Percentiles rank a stretch among this genome's conserved stretches.
These are phyloP conservation scores for Ustilago nuda DNA, from an alignment of 1,284 basidiomycete genomes.

Conservation along the genomic window DNA sequence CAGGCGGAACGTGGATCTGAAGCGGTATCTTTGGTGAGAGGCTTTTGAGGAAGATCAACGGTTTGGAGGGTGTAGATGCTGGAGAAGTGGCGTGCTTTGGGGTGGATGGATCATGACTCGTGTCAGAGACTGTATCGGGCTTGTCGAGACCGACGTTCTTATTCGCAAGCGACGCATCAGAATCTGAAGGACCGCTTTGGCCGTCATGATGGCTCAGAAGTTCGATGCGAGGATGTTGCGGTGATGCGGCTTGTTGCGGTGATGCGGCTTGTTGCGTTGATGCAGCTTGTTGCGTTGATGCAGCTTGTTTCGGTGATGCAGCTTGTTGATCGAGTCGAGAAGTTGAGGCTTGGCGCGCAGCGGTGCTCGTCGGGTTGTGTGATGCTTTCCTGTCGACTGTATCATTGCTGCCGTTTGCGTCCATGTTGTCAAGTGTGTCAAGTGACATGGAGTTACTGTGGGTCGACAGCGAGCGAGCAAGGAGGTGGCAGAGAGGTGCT, in stretches of 20 bases:
- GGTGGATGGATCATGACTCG: neutral
- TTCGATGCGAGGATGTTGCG: constrained; percentile 2
- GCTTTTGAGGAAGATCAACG: constrained; percentile 35
- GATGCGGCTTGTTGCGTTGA: too few relatives aligned
- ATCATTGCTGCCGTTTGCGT: neutral
- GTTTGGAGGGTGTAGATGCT: constrained; percentile 5
- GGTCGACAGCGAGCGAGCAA: neutral
- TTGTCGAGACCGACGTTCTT: neutral
- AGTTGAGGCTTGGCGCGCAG: neutral
- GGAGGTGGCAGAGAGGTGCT: neutral
- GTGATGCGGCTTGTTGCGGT: neutral
- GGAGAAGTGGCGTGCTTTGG: neutral
- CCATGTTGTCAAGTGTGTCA: neutral
- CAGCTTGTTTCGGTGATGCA: neutral
- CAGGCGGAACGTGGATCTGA: constrained; percentile 22
- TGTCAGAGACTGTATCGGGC: neutral
- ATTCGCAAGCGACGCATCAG: neutral
- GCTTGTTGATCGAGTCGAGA: neutral
- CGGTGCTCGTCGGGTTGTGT: neutral
- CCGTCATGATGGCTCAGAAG: neutral
- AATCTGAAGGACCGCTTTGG: neutral
- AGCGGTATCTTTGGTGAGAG: constrained; percentile 21
- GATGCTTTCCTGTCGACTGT: neutral
- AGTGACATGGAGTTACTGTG: neutral
- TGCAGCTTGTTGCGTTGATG: neutral